Percentiles rank a stretch among this genome's conserved stretches.
phyloP scores from a whole-genome alignment of 805 yeast species.

The Wickerhamomyces pijperi region DNA sequence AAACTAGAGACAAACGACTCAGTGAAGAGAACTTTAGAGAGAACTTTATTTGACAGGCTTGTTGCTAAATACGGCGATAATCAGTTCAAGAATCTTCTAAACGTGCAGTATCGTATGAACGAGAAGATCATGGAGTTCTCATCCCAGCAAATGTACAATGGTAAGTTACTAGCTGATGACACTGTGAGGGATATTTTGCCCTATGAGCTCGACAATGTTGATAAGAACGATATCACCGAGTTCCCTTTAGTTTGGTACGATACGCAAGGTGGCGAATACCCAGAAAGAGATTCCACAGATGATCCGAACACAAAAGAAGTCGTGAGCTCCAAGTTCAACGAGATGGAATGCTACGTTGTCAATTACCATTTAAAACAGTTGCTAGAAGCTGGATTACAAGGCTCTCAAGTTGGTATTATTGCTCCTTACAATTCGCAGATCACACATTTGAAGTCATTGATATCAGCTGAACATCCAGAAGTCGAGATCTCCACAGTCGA shows the following conservation, averaged over 20 bases:
- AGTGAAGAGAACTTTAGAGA: constrained; percentile 36
- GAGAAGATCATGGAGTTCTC: constrained; percentile 68
- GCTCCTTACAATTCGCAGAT: constrained; percentile 92
- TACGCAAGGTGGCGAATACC: constrained; percentile 82
- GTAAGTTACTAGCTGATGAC: constrained; percentile 49
- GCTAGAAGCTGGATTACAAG: constrained; percentile 38
- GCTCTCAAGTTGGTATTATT: constrained; percentile 65
- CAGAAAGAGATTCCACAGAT: constrained; percentile 40
- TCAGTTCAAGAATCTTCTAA: constrained; percentile 43
- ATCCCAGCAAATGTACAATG: constrained; percentile 52
- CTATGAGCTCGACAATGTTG: constrained; percentile 41
- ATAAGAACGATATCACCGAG: constrained; percentile 41
- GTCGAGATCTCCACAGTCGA: constrained; percentile 86
- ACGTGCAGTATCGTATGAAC: constrained; percentile 86
- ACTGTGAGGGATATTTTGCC: constrained; percentile 43
- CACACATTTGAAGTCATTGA: constrained; percentile 26
- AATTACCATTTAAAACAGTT: constrained; percentile 43
- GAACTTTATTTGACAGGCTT: constrained; percentile 75
- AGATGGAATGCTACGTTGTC: constrained; percentile 61
- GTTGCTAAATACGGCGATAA: constrained; percentile 33
- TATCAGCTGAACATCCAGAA: constrained; percentile 16
- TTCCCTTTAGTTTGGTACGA: constrained; percentile 73
- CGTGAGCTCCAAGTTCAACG: constrained; percentile 58
- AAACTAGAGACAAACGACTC: constrained; percentile 38
- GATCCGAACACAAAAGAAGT: constrained; percentile 12